Conservation (phyloP, 176 grass and related monocot genomes). For the Zoysia japonica region DNA sequence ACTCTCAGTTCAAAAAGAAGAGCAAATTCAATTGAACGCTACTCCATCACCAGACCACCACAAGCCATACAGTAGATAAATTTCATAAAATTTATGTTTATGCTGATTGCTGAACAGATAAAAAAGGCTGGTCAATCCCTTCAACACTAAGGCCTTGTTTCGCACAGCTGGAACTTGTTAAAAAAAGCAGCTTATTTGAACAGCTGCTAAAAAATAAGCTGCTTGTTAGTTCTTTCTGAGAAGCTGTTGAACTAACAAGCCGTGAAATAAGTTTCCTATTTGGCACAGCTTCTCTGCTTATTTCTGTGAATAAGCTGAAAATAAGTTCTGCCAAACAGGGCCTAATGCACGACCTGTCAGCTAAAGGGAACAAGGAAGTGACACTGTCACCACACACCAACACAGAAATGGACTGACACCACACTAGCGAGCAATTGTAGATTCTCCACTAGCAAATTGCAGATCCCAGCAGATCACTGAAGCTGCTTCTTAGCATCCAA, state of each 20-base stretch:
- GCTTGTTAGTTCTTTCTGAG: too few relatives aligned
- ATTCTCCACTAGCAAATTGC: neutral
- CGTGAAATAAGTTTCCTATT: too few relatives aligned
- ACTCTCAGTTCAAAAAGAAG: neutral
- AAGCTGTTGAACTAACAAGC: too few relatives aligned
- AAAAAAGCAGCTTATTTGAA: too few relatives aligned
- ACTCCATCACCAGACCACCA: neutral
- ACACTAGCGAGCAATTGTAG: neutral
- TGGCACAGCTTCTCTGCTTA: too few relatives aligned
- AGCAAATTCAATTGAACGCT: neutral
- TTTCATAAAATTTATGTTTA: neutral
- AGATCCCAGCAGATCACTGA: neutral
- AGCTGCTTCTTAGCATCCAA: neutral
- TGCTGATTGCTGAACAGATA: neutral
- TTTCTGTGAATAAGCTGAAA: too few relatives aligned
- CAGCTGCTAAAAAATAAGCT: too few relatives aligned
- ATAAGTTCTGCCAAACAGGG: too few relatives aligned
- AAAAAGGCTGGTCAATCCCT: neutral
- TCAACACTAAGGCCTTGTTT: neutral
- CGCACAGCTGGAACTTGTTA: too few relatives aligned
- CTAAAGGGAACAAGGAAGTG: neutral
- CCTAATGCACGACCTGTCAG: neutral
- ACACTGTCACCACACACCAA: neutral
- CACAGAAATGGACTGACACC: too few relatives aligned
- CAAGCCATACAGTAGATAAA: neutral